Evolutionary conservation across 75 land plant species (phyloP), one percentile per base, ranked within the genome.

Genomic region (Picea sitchensis): DNA sequence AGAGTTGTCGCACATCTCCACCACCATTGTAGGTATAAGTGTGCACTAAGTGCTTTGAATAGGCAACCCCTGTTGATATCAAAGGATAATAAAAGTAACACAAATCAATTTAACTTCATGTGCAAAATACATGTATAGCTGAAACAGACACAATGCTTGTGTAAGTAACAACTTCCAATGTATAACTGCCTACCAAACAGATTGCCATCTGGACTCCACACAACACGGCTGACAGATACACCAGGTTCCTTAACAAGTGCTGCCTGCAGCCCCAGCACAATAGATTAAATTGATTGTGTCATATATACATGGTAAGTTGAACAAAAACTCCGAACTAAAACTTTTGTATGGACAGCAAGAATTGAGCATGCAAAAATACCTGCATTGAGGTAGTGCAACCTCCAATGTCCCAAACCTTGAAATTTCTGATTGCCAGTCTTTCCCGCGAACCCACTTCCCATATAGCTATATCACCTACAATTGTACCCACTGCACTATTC

Each of bases 371-470:
- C 77, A 14, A 77, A 15, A 61, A 58, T 65, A 92, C 94, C 92
- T 92, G 94, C 18, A 88, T 44, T 5, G 80, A n/a, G 82, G 85
- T 54, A 32, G 94, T 93, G 69, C 96, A 87, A 60, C 83, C 64
- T 69, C 71, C 78, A 78, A 95, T 82, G 13, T 97, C 94, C 99
- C 98, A 95, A 58, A 97, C 98, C 83, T 94, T 95, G 76, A 97
- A 97, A 79, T 78, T 86, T 79, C 79, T 88, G 1, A 74, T 59
- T 51, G 83, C 94, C 61, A 95, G 78, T 76, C 87, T 91, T 67
- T 93, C 92, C 11, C 90, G 81, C 1, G 88, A 78, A 36, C 85
- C 86, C 20, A 95, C 84, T 4, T 95, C 98, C 96, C 96, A 97
- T 15, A 97, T 64, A 76, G 82, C 84, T 57, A 95, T 85, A 51